Percentiles rank a stretch among this genome's conserved stretches.
phyloP scores from a whole-genome alignment of 176 grass and related monocot genomes.

The Eleusine indica region DNA sequence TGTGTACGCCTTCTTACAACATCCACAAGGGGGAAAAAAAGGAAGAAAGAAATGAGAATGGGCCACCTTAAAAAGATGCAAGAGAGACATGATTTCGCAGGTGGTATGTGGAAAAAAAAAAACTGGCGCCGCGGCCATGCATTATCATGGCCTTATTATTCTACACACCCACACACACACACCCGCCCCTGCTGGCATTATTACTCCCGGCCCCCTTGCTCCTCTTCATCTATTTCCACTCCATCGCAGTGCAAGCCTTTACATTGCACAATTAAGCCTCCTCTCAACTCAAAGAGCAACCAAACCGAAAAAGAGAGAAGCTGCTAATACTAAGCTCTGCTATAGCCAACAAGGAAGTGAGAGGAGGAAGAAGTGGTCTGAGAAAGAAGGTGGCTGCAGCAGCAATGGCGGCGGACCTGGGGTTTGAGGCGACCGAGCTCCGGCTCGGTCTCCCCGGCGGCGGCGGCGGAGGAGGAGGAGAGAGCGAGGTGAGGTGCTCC shows the following conservation, averaged over 20 bases:
- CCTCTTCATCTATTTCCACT: slow-evolving; percentile 38
- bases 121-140: slow-evolving; percentile 16
- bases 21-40: neutral
- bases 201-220: slow-evolving; percentile 33
- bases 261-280: neutral
- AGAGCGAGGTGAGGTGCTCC: slow-evolving; percentile 39
- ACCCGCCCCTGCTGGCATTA: slow-evolving; percentile 48
- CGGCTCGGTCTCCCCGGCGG: slow-evolving; percentile 87
- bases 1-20: neutral
- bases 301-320: neutral
- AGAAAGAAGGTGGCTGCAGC: neutral
- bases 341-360: neutral
- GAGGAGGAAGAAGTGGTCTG: neutral
- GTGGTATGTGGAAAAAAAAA: neutral
- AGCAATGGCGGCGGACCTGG: slow-evolving; percentile 58
- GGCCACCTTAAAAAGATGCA: neutral
- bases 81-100: neutral
- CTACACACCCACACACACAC: slow-evolving; percentile 47
- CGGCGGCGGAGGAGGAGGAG: slow-evolving; percentile 13
- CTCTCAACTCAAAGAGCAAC: no score
- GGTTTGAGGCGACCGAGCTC: slow-evolving; percentile 86
- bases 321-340: neutral
- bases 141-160: slow-evolving; percentile 53
- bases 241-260: slow-evolving; percentile 29
- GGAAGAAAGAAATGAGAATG: neutral